Evolutionary conservation across 2,329 filamentous ascomycete species (phyloP), one percentile per base, ranked within the genome.

Genomic region (Nothophaeocryptopus gaeumannii): DNA sequence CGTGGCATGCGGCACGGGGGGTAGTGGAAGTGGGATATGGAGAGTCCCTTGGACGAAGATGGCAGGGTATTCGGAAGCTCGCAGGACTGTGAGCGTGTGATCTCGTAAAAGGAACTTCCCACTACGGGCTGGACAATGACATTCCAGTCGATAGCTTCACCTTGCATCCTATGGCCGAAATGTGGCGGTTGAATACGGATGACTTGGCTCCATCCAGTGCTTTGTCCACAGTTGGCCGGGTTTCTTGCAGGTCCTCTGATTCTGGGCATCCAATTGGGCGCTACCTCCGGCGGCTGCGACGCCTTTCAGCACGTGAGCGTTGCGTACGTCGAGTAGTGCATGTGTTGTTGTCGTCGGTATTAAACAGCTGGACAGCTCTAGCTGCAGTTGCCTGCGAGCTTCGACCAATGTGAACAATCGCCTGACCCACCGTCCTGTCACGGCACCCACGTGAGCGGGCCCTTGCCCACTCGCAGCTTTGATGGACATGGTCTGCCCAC

Each of bases 11-110:
- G 61, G 72, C 71, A 39, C 63, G 67, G 54, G 75, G 73, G 5
- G 69, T 77, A 38, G 71, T 76, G 15, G 74, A 75, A 64, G 54
- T 78, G 48, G 76, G 74, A 13, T 78, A 77, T 63, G 75, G 73
- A 15, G 71, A 73, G 55, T 63, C 37, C 39, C 57, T 63, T 54
- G 59, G 54, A 40, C 67, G 72, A 36, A 70, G 67, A 56, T 44
- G 70, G 34, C 60, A 50, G 41, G 75, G 75, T 8, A 53, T 77
- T 33, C 70, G 64, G 51, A 70, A 64, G 40, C 63, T 76, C 35
- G 38, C 57, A 30, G 58, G 61, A 44, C 48, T 56, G 26, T 61
- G 45, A 61, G 44, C 37, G 45, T 30, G 40, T 36, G 30, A 50
- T 45, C 40, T 50, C 35, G 35, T 35, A 40, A 40, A 26, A 26